These are phyloP conservation scores for Fistulinella prunicolor DNA, from an alignment of 768 basidiomycete genomes.

Conservation along the genomic window DNA sequence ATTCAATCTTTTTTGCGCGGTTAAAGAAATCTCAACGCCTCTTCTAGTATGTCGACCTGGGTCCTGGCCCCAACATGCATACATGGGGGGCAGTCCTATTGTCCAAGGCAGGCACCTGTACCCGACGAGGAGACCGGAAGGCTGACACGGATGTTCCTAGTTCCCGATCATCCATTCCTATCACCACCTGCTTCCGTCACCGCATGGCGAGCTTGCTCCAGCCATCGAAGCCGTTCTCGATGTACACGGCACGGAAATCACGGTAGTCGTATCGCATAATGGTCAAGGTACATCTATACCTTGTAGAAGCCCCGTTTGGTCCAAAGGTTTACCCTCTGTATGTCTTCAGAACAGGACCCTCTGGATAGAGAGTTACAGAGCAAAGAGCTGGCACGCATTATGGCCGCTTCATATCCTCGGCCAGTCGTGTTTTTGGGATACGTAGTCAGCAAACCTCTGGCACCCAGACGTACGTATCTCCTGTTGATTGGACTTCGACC, in stretches of 20 bases:
- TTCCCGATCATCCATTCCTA: conserved; percentile 86
- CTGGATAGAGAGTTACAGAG: conserved; percentile 88
- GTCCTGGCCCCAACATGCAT: conserved; percentile 84
- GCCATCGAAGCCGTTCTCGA: conserved; percentile 86
- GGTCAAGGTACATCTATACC: conserved; percentile 68
- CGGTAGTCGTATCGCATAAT: conserved; percentile 87
- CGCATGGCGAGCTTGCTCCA: conserved; percentile 81
- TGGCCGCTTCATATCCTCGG: conserved; percentile 62
- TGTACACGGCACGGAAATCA: conserved; percentile 71
- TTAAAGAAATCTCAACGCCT: conserved; percentile 3
- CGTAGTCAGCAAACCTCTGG: conserved; percentile 69
- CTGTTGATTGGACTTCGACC: not conserved
- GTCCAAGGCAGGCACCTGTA: conserved; percentile 53
- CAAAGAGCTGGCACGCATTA: conserved; percentile 74
- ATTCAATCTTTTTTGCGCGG: conserved; percentile 24
- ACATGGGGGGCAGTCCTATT: conserved; percentile 87
- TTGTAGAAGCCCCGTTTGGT: not conserved
- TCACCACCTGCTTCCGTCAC: conserved; percentile 86
- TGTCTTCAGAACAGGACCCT: conserved; percentile 71
- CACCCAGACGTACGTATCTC: conserved; percentile 51
- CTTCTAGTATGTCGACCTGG: conserved; percentile 76
- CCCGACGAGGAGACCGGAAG: not conserved
- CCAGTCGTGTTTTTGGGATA: conserved; percentile 83
- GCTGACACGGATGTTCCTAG: conserved; percentile 33
- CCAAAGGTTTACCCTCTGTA: not conserved